Percentiles rank a stretch among this genome's conserved stretches.
These are phyloP conservation scores for Aspergillus texensis DNA, from an alignment of 2,329 filamentous ascomycete species.

Conservation along the genomic window DNA sequence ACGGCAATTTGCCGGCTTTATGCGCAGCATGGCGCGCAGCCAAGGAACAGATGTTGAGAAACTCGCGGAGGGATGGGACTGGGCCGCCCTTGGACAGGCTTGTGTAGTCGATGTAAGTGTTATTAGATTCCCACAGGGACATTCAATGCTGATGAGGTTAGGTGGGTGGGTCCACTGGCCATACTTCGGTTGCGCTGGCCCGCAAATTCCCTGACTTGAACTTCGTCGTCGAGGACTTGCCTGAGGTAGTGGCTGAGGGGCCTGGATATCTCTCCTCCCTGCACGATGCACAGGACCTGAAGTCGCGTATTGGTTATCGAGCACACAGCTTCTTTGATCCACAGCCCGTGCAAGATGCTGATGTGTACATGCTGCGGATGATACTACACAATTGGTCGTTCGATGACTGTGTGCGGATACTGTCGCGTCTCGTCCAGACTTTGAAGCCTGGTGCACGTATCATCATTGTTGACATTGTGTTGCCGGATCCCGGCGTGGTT, in stretches of 20 bases:
- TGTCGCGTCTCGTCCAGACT: constrained; percentile 37
- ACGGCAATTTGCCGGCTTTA: constrained; percentile 57
- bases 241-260: not conserved
- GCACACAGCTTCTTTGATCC: constrained; percentile 42
- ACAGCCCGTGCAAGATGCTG: constrained; percentile 34
- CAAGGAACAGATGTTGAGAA: constrained; percentile 60
- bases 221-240: constrained; percentile 59
- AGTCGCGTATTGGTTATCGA: constrained; percentile 29
- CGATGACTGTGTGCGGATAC: constrained; percentile 37
- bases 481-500: constrained; percentile 32
- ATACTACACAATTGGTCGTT: constrained; percentile 48
- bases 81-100: constrained; percentile 50
- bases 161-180: constrained; percentile 60
- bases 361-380: constrained; percentile 41
- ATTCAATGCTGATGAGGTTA: not conserved
- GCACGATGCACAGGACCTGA: not conserved
- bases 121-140: not conserved
- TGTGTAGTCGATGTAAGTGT: constrained; percentile 55
- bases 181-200: constrained; percentile 59
- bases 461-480: constrained; percentile 37
- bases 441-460: constrained; percentile 28
- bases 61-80: constrained; percentile 58
- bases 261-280: not conserved
- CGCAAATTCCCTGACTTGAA: constrained; percentile 53
- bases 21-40: constrained; percentile 58